phyloP scores from a whole-genome alignment of 108 stramenopile genomes.

The Skeletonema marinoi region DNA sequence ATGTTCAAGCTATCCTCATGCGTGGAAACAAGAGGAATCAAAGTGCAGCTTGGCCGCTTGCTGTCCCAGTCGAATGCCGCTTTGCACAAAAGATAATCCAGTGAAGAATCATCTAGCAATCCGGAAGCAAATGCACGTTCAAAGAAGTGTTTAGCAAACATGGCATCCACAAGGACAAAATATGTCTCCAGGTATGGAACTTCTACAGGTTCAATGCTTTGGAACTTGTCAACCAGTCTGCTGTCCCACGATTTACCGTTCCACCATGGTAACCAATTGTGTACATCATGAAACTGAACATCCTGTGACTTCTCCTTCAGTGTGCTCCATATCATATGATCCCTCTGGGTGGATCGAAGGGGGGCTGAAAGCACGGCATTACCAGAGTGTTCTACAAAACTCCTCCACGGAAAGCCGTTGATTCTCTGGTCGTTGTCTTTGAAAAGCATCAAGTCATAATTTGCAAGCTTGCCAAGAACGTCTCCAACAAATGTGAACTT shows the following conservation, averaged over 20 bases:
- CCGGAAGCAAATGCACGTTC: too few species aligned
- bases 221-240: neutral
- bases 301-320: neutral
- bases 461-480: too few species aligned
- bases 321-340: neutral
- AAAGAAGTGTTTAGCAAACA: neutral
- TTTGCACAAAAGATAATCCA: too few species aligned
- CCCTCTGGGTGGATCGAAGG: neutral
- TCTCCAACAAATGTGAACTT: too few species aligned
- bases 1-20: neutral
- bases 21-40: neutral
- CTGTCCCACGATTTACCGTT: neutral
- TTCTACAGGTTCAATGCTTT: conserved; percentile 3
- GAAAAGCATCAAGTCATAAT: too few species aligned
- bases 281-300: neutral
- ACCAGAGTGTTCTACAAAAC: neutral
- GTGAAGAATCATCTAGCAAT: too few species aligned
- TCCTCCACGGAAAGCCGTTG: conserved; percentile 1
- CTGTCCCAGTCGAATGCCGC: neutral
- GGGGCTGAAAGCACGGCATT: neutral
- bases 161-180: conserved; percentile 23
- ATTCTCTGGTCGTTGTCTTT: neutral
- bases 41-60: neutral
- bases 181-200: conserved; percentile 27
- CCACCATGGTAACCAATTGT: neutral